These are phyloP conservation scores for Lyophyllum atratum DNA, from an alignment of 768 basidiomycete genomes.

Conservation along the genomic window DNA sequence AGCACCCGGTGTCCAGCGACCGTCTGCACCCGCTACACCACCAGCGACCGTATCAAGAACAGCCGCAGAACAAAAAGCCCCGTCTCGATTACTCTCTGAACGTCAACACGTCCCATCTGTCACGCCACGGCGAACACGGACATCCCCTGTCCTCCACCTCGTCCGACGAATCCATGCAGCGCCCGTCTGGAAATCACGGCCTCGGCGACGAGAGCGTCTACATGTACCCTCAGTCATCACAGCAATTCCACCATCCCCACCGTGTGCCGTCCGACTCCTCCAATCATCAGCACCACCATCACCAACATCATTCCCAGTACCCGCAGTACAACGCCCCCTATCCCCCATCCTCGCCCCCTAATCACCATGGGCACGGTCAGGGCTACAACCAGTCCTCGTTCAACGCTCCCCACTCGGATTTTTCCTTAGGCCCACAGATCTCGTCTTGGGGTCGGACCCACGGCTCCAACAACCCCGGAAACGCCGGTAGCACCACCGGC, in stretches of 20 bases:
- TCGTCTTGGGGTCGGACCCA: constrained; percentile 5
- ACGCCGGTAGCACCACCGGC: not conserved
- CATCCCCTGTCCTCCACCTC: not conserved
- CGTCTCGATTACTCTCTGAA: constrained; percentile 13
- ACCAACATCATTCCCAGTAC: not conserved
- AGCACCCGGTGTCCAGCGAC: constrained; percentile 20
- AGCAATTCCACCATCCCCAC: not conserved
- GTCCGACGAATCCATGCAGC: constrained; percentile 5
- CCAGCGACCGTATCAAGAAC: constrained; percentile 19
- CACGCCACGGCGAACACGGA: constrained; percentile 2
- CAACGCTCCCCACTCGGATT: constrained; percentile 1
- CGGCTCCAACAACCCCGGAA: not conserved
- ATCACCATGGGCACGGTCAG: not conserved
- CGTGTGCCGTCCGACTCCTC: not conserved
- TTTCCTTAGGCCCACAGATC: not conserved
- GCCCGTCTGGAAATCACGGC: not conserved
- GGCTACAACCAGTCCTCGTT: not conserved
- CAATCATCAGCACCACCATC: not conserved
- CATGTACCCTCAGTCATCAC: constrained; percentile 4
- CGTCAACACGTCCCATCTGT: constrained; percentile 3
- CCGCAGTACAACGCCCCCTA: constrained; percentile 3
- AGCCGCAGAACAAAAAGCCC: constrained; percentile 19
- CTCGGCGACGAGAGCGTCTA: constrained; percentile 5
- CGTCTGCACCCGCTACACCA: constrained; percentile 22
- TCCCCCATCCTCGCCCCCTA: constrained; percentile 4